phyloP scores from a whole-genome alignment of 2,329 filamentous ascomycete species.

The Arthroderma sp. region DNA sequence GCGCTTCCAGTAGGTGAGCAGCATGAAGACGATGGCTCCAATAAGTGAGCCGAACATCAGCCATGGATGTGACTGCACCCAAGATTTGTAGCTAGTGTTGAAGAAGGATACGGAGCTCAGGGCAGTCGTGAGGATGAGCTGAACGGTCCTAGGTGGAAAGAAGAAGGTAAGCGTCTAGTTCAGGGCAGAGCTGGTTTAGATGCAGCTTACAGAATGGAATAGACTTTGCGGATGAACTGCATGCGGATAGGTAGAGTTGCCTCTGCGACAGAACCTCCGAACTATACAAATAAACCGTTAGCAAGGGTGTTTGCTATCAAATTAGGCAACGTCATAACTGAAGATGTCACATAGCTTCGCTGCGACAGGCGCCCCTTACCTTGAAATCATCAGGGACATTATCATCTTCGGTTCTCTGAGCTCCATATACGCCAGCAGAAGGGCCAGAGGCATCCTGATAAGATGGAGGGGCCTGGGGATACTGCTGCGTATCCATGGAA shows the following conservation, averaged over 20 bases:
- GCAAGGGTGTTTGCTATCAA: not conserved
- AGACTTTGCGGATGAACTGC: constrained; percentile 95
- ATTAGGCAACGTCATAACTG: constrained; percentile 5
- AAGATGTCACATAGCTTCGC: not conserved
- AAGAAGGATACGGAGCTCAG: constrained; percentile 80
- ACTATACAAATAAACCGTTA: constrained; percentile 40
- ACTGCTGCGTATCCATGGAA: constrained; percentile 60
- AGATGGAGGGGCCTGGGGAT: constrained; percentile 68
- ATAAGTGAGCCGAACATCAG: constrained; percentile 81
- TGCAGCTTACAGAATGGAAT: constrained; percentile 64
- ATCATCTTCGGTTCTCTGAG: constrained; percentile 67
- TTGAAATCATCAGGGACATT: constrained; percentile 97
- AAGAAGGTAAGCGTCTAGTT: not conserved
- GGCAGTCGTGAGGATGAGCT: constrained; percentile 71
- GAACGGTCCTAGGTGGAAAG: constrained; percentile 51
- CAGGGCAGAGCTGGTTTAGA: not conserved
- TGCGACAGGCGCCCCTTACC: constrained; percentile 34
- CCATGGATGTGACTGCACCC: constrained; percentile 75
- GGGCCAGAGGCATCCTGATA: constrained; percentile 54
- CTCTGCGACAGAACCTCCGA: constrained; percentile 84
- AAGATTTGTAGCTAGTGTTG: constrained; percentile 62
- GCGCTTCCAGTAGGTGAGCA: constrained; percentile 87
- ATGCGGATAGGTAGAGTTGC: constrained; percentile 91
- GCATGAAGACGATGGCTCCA: constrained; percentile 71
- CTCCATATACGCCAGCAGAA: constrained; percentile 48